Evolutionary conservation across 1,284 basidiomycete species (phyloP), one percentile per base, ranked within the genome.

Genomic region (Leucoagaricus sp.): DNA sequence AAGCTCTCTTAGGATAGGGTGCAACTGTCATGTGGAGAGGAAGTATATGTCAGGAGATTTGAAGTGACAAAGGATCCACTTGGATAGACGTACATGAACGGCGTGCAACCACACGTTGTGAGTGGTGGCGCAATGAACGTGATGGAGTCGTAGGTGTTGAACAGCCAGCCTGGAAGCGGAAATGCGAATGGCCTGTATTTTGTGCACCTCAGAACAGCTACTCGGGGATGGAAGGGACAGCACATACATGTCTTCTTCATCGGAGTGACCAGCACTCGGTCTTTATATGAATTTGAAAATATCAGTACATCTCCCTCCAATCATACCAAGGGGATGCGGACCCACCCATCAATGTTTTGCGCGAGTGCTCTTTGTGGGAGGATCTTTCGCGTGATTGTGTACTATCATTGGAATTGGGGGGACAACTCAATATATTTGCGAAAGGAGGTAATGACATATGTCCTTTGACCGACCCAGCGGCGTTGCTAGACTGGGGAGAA

Each of bases 291-390:
- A 13, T 44, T 34, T 29, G n/a, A 26, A 36, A 47, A 52, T 45
- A 31, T 33, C 15, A 49, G 2, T 34, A 12, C 12, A n/a, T n/a
- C 41, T 44, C 25, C 8, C 19, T 47, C 6, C 6, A 23, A n/a
- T 5, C 21, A 31, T 19, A 41, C 3, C 8, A 23, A 28, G 25
- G 31, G 17, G 33, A 40, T 8, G n/a, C 6, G n/a, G 2, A 54
- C 61, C 36, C 25, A 63, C 61, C 63, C 62, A 63, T 64, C 23
- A 65, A 40, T 26, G 58, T 64, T 25, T 49, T 58, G 33, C 47
- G 57, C 19, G 60, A n/a, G n/a, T 38, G 33, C 17, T 58, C 51
- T 33, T 42, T 41, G 5, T n/a, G n/a, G n/a, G n/a, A n/a, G 23
- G 34, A 15, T 8, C 31, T n/a, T 4, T 53, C 26, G 36, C 23